phyloP scores from a whole-genome alignment of 1,284 basidiomycete species.

The Trichosporon sp. region DNA sequence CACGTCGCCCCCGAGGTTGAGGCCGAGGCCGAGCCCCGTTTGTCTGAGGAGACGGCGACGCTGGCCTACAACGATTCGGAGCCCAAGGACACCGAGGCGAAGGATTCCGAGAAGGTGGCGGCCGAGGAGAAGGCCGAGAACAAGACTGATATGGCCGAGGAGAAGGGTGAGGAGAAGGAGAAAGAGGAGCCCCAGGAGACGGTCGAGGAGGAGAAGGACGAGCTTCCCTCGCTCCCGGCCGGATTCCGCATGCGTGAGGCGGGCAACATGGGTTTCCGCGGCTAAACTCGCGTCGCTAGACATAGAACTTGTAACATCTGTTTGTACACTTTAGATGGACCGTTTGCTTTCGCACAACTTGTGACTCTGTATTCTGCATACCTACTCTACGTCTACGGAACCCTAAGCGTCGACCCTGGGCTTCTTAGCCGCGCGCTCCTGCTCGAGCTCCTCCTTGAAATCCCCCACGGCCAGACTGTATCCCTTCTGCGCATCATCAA shows the following conservation, averaged over 20 bases:
- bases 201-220: background rate
- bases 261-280: constrained; percentile 8
- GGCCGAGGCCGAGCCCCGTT: background rate
- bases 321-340: constrained; percentile 13
- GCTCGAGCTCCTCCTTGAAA: constrained; percentile 49
- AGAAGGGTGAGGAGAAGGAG: background rate
- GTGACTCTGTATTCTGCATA: no score
- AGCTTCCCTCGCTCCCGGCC: background rate
- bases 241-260: constrained; percentile 2
- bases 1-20: background rate
- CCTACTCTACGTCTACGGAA: no score
- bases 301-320: constrained; percentile 6
- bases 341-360: background rate
- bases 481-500: constrained; percentile 50
- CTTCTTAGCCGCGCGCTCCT: constrained; percentile 23
- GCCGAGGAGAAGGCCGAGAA: background rate
- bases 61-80: background rate
- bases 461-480: constrained; percentile 54
- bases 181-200: background rate
- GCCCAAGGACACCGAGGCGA: background rate
- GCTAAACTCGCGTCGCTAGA: background rate
- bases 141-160: background rate
- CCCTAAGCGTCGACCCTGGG: background rate
- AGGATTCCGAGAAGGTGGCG: background rate
- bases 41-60: background rate